Percentiles rank a stretch among this genome's conserved stretches.
These are phyloP conservation scores for Ramaria sp. DNA, from an alignment of 768 basidiomycete species.

Conservation along the genomic window DNA sequence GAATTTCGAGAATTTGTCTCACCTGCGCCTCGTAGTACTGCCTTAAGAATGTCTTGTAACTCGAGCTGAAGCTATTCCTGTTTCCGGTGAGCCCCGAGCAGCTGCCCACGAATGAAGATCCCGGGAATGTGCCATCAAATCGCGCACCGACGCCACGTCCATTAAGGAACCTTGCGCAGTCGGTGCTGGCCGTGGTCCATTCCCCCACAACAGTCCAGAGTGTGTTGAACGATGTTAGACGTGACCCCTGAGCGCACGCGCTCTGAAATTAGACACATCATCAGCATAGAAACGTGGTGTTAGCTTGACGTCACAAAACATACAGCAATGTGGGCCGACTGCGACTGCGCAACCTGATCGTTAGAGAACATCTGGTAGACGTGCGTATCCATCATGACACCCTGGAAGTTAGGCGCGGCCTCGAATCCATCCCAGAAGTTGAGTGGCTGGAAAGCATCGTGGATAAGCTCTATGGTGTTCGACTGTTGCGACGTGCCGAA, in stretches of 20 bases:
- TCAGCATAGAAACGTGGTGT: not conserved
- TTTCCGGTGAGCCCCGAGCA: conserved; percentile 66
- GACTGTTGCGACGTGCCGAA: conserved; percentile 32
- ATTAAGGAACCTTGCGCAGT: conserved; percentile 76
- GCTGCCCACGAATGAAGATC: conserved; percentile 59
- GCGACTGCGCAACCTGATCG: conserved; percentile 7
- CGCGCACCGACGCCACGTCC: conserved; percentile 59
- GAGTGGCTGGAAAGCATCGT: conserved; percentile 73
- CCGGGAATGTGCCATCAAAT: conserved; percentile 52
- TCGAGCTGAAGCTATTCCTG: conserved; percentile 61
- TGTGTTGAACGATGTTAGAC: conserved; percentile 37
- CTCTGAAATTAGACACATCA: conserved; percentile 14
- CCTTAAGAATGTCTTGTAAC: conserved; percentile 74
- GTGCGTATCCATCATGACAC: conserved; percentile 74
- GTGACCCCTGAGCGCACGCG: conserved; percentile 40
- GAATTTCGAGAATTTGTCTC: not conserved
- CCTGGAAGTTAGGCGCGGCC: conserved; percentile 39
- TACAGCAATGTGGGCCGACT: conserved; percentile 7
- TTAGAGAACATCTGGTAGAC: conserved; percentile 67
- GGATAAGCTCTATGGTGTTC: conserved; percentile 56
- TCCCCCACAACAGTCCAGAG: conserved; percentile 85
- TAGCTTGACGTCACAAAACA: not conserved
- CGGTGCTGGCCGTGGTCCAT: conserved; percentile 71
- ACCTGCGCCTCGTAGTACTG: conserved; percentile 82
- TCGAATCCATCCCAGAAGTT: conserved; percentile 60